These are phyloP conservation scores for Paecilomyces niveus DNA, from an alignment of 2,329 filamentous ascomycete genomes.

Conservation along the genomic window DNA sequence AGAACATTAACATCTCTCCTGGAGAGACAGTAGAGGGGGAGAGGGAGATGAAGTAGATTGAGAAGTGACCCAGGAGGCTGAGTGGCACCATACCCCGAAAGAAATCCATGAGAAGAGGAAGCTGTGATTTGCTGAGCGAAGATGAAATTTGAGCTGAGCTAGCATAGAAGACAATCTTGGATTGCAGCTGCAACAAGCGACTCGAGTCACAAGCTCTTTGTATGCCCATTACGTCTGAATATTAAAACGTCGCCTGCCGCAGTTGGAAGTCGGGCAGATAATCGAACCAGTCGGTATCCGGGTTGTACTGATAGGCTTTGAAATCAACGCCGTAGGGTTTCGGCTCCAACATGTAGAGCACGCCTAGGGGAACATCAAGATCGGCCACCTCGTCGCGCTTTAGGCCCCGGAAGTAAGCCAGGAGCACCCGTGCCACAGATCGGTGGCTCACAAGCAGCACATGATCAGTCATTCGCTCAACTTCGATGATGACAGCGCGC, in stretches of 20 bases:
- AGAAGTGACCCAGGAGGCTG: not conserved
- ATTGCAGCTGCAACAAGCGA: not conserved
- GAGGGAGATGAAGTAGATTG: not conserved
- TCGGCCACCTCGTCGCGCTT: slow-evolving; percentile 88
- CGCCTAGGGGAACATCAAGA: slow-evolving; percentile 85
- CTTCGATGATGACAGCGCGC: slow-evolving; percentile 89
- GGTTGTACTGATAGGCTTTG: slow-evolving; percentile 88
- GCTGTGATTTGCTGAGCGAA: not conserved
- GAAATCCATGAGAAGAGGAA: not conserved
- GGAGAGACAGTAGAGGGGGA: not conserved
- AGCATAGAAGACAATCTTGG: not conserved
- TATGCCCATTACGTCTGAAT: not conserved
- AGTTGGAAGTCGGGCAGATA: slow-evolving; percentile 79
- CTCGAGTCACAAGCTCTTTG: no score
- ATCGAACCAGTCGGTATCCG: slow-evolving; percentile 70
- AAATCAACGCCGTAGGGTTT: slow-evolving; percentile 98
- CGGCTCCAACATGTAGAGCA: slow-evolving; percentile 90
- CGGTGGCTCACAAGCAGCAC: slow-evolving; percentile 88
- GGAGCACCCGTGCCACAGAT: slow-evolving; percentile 81
- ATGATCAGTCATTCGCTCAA: slow-evolving; percentile 95
- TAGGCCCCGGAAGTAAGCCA: slow-evolving; percentile 94
- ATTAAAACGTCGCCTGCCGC: slow-evolving; percentile 29
- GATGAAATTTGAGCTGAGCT: not conserved
- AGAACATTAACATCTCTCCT: not conserved
- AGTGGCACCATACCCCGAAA: not conserved